These are phyloP conservation scores for Alternaria sp. DNA, from an alignment of 2,329 filamentous ascomycete species.

Conservation along the genomic window DNA sequence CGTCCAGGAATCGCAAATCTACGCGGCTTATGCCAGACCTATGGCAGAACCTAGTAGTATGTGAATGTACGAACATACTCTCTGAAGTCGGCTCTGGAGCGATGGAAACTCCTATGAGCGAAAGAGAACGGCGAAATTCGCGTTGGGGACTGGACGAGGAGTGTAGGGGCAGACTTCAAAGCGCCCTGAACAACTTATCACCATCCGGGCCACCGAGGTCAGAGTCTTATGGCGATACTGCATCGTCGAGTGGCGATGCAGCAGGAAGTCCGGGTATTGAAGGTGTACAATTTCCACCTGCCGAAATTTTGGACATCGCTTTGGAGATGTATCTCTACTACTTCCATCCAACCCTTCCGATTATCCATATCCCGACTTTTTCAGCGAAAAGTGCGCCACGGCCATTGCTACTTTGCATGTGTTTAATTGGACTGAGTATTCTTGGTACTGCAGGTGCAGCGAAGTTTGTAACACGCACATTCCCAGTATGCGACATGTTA, in stretches of 20 bases:
- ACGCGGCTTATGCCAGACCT: slow-evolving; percentile 47
- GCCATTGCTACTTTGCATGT: slow-evolving; percentile 62
- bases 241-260: slow-evolving; percentile 45
- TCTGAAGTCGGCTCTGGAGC: slow-evolving; percentile 39
- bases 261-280: slow-evolving; percentile 39
- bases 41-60: slow-evolving; percentile 46
- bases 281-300: slow-evolving; percentile 56
- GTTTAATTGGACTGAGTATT: slow-evolving; percentile 62
- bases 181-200: slow-evolving; percentile 38
- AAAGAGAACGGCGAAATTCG: slow-evolving; percentile 44
- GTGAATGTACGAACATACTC: slow-evolving; percentile 49
- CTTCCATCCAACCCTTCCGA: slow-evolving; percentile 62
- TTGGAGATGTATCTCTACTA: slow-evolving; percentile 64
- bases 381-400: slow-evolving; percentile 58
- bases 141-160: slow-evolving; percentile 51
- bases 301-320: slow-evolving; percentile 63
- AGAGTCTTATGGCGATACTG: slow-evolving; percentile 43
- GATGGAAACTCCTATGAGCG: slow-evolving; percentile 38
- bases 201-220: slow-evolving; percentile 31
- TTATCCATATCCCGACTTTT: slow-evolving; percentile 64
- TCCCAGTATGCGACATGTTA: slow-evolving; percentile 44
- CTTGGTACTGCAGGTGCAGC: slow-evolving; percentile 62
- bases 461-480: slow-evolving; percentile 59
- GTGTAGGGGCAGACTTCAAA: slow-evolving; percentile 54
- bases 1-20: slow-evolving; percentile 43